phyloP scores from a whole-genome alignment of 768 basidiomycete species.

The Tricholoma matsutake region DNA sequence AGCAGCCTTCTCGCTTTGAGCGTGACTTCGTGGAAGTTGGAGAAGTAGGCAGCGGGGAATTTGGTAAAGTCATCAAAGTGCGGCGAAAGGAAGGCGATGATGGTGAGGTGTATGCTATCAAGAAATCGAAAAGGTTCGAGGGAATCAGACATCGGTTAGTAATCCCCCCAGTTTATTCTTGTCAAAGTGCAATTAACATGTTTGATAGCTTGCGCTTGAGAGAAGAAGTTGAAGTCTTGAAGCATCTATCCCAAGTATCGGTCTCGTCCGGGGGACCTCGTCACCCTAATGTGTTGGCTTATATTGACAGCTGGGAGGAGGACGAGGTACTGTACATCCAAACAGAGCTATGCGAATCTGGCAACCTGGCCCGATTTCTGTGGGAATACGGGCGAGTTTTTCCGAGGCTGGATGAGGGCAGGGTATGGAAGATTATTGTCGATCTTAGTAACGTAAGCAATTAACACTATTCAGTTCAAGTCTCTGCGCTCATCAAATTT shows the following conservation, averaged over 20 bases:
- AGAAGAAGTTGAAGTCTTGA: slow-evolving; percentile 92
- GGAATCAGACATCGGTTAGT: slow-evolving; percentile 87
- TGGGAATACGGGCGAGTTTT: slow-evolving; percentile 86
- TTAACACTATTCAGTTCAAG: slow-evolving; percentile 26
- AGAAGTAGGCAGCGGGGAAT: slow-evolving; percentile 87
- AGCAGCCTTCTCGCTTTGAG: slow-evolving; percentile 67
- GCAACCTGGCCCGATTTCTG: slow-evolving; percentile 88
- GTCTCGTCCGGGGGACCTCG: slow-evolving; percentile 36
- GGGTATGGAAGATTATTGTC: slow-evolving; percentile 93
- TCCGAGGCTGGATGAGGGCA: slow-evolving; percentile 83
- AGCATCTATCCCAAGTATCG: slow-evolving; percentile 53
- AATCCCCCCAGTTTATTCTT: slow-evolving; percentile 14
- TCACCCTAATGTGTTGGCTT: slow-evolving; percentile 83
- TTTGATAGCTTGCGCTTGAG: slow-evolving; percentile 69
- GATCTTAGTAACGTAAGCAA: slow-evolving; percentile 84
- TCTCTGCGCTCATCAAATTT: slow-evolving; percentile 28
- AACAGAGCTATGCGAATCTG: slow-evolving; percentile 91
- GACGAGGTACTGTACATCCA: slow-evolving; percentile 84
- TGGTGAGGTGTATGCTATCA: slow-evolving; percentile 73
- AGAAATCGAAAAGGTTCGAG: slow-evolving; percentile 91
- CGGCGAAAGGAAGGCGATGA: slow-evolving; percentile 58
- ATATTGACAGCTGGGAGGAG: slow-evolving; percentile 96
- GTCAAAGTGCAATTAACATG: slow-evolving; percentile 28
- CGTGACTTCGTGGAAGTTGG: slow-evolving; percentile 78
- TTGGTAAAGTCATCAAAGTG: slow-evolving; percentile 89